A percentile compares a stretch with the other conserved stretches of the same genome.
Evolutionary conservation across 371 early-diverging fungal species (phyloP).

Genomic region (Zychaea mexicana): DNA sequence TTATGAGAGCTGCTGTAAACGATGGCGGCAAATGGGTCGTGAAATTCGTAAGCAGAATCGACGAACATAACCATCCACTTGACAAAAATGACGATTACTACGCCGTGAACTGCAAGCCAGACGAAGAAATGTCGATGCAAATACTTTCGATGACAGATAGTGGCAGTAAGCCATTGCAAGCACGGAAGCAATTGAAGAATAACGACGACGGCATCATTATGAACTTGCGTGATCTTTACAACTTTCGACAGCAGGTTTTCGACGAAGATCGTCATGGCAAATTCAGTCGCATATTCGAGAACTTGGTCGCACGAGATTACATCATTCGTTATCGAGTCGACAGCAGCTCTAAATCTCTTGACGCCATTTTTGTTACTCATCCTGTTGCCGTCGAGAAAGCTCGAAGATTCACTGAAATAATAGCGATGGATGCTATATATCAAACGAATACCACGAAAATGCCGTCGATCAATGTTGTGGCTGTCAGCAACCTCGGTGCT

Average conservation of each 20-base stretch:
- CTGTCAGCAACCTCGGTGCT: slow-evolving; percentile 5
- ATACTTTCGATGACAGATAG: no score
- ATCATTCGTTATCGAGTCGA: neutral
- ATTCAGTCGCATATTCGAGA: neutral
- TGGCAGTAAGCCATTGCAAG: no score
- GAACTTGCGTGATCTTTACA: neutral
- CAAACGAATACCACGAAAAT: neutral
- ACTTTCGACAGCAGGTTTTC: neutral
- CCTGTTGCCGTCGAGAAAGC: neutral
- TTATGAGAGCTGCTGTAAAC: no score
- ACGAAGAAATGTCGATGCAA: no score
- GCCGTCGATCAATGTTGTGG: neutral
- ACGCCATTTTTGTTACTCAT: neutral
- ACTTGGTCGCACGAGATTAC: neutral
- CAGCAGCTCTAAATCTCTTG: neutral
- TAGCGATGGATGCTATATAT: neutral
- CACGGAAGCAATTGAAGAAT: neutral
- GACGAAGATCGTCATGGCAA: neutral
- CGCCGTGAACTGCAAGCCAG: no score
- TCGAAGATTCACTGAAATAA: neutral
- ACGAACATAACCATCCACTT: no score
- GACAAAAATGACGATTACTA: no score
- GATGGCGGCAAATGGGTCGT: no score
- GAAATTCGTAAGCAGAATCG: no score
- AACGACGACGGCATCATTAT: neutral